Percentiles rank a stretch among this genome's conserved stretches.
Conservation (phyloP, 1,139 yeast species). For the Suhomyces terraborum region DNA sequence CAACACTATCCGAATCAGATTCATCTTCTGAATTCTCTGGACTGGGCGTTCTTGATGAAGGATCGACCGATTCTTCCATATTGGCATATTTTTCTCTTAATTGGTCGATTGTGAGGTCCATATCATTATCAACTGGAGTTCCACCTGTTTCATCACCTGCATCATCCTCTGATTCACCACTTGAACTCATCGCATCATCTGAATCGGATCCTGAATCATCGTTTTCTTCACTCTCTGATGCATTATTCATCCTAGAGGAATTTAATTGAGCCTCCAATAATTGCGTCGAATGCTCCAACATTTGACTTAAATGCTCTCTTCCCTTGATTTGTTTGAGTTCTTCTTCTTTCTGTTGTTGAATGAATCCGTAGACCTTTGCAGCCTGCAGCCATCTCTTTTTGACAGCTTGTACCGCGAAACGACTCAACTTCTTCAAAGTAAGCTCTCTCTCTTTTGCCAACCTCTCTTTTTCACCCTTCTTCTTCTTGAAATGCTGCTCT, state of each 20-base stretch:
- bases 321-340: slow-evolving; percentile 76
- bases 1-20: slow-evolving; percentile 17
- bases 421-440: slow-evolving; percentile 66
- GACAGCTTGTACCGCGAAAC: slow-evolving; percentile 79
- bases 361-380: slow-evolving; percentile 69
- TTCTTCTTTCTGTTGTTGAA: slow-evolving; percentile 59
- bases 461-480: slow-evolving; percentile 87
- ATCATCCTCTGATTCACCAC: slow-evolving; percentile 26
- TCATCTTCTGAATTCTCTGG: slow-evolving; percentile 11
- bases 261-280: slow-evolving; percentile 81
- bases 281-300: slow-evolving; percentile 89
- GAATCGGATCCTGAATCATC: slow-evolving; percentile 21
- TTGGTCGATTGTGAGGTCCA: slow-evolving; percentile 64
- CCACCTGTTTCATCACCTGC: slow-evolving; percentile 15
- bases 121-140: slow-evolving; percentile 40
- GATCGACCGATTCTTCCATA: slow-evolving; percentile 33
- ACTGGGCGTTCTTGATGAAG: slow-evolving; percentile 13
- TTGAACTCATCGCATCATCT: slow-evolving; percentile 22
- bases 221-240: slow-evolving; percentile 22
- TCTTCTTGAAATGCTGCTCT: slow-evolving; percentile 82
- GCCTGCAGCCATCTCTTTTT: slow-evolving; percentile 91
- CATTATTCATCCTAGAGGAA: slow-evolving; percentile 29
- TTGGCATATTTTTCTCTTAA: slow-evolving; percentile 64
- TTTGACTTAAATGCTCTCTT: slow-evolving; percentile 82
- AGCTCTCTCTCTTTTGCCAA: slow-evolving; percentile 70